Evolutionary conservation across 345 rosid genomes (phyloP), one percentile per base, ranked within the genome.

Genomic region (Lenwebbia sp.): DNA sequence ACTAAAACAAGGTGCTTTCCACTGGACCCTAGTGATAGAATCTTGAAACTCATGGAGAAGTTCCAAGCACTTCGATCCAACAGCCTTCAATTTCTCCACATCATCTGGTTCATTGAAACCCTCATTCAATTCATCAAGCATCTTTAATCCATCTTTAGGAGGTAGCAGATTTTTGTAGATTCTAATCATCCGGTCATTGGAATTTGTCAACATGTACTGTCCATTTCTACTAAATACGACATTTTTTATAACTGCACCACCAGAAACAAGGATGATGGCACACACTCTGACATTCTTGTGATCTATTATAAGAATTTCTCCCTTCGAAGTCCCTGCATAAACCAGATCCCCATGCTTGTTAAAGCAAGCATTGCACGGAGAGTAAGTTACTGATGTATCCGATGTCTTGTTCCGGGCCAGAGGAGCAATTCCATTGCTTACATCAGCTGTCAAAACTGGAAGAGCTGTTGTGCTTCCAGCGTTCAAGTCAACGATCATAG

Each of bases 1-100:
- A 85, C 99, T 97, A 88, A 97, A 97, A 89, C 98, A 94, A 84
- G 99, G 99, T 21, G 98, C 99, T 92, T 96, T 98, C 99, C 99
- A 98, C 85, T 95, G 99, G 92, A 95, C 92, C 90, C 92, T 98
- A 54, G 98, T 98, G 88, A 98, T 93, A n/a, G 95, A 90, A 92
- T 98, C 99, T 89, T 98, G 99, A 91, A 97, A 94, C 87, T 97
- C 99, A 82, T 96, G 96, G 90, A 92, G 93, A 87, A 96, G 96
- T 88, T 91, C 90, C 60, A 97, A 90, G 91, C 98, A 95, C 88
- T 94, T 94, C 28, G 94, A 92, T 82, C 99, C 99, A 88, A 94
- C 92, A 84, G 87, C 87, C 91, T 95, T 96, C 90, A 96, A 33
- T 86, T 93, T 95, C 91, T 97, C 99, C 86, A 90, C 86, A 89